phyloP scores from a whole-genome alignment of 352 stramenopile species.

The Globisporangium canariense region DNA sequence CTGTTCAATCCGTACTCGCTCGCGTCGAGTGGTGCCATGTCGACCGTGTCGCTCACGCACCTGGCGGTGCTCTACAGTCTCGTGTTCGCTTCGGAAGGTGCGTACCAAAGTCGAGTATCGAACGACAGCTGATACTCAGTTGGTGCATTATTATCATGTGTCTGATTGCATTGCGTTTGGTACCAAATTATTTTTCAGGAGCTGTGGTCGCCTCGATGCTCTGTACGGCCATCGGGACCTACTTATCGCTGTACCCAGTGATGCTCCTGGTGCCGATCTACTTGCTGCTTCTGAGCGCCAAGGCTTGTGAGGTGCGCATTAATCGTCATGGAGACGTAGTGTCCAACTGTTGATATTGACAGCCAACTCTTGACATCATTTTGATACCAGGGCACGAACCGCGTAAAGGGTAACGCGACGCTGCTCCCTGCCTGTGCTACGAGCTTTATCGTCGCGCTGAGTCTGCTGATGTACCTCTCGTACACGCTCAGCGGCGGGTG shows the following conservation, averaged over 20 bases:
- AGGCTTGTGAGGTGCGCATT: slow-evolving; percentile 5
- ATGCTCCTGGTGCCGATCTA: slow-evolving; percentile 57
- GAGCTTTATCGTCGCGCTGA: slow-evolving; percentile 27
- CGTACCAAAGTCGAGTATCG: neutral
- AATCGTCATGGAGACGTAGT: neutral
- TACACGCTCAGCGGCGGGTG: slow-evolving; percentile 48
- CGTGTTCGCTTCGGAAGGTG: slow-evolving; percentile 65
- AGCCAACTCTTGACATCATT: neutral
- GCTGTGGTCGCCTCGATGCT: slow-evolving; percentile 39
- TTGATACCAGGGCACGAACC: neutral
- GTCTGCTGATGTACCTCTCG: slow-evolving; percentile 52
- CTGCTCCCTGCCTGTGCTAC: slow-evolving; percentile 8
- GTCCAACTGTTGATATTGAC: neutral
- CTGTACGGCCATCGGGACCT: slow-evolving; percentile 57
- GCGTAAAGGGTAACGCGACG: neutral
- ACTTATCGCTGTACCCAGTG: slow-evolving; percentile 72
- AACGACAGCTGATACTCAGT: neutral
- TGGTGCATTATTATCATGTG: neutral
- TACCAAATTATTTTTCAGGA: slow-evolving; percentile 23
- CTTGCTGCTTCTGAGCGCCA: slow-evolving; percentile 36
- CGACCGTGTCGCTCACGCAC: slow-evolving; percentile 67
- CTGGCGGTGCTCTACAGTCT: slow-evolving; percentile 61
- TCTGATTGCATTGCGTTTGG: neutral
- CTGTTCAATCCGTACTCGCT: slow-evolving; percentile 82
- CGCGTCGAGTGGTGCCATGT: slow-evolving; percentile 63